Evolutionary conservation across 805 yeast genomes (phyloP).

Genomic region (Lipomyces sp.): DNA sequence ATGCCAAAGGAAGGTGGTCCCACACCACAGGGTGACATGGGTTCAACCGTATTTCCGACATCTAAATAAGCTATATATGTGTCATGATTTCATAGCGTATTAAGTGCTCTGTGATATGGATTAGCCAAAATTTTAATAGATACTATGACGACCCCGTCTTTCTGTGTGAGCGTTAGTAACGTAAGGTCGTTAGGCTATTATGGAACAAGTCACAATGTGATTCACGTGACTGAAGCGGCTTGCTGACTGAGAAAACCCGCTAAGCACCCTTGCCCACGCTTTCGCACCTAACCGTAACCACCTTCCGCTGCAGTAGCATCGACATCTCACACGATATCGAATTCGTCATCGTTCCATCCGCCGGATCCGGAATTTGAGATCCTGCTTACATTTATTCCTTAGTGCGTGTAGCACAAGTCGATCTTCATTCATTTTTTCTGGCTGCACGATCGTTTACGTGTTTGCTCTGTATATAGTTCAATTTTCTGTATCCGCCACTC

Average conservation of each 20-base stretch:
- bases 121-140: background rate
- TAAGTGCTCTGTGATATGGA: background rate
- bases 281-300: background rate
- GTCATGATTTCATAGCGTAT: background rate
- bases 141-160: background rate
- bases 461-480: background rate
- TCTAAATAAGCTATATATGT: background rate
- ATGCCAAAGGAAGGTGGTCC: slow-evolving; percentile 39
- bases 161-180: too few species aligned
- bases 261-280: background rate
- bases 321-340: slow-evolving; percentile 3
- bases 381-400: background rate
- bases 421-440: background rate
- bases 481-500: background rate
- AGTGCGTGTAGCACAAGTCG: background rate
- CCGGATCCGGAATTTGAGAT: background rate
- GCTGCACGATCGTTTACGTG: background rate
- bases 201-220: background rate
- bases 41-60: slow-evolving; percentile 12
- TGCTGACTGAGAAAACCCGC: background rate
- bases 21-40: slow-evolving; percentile 30
- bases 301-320: background rate
- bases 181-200: too few species aligned
- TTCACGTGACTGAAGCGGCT: background rate
- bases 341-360: background rate